Percentiles rank a stretch among this genome's conserved stretches.
Evolutionary conservation across 805 yeast genomes (phyloP).

Genomic region (Candida hungchunana): DNA sequence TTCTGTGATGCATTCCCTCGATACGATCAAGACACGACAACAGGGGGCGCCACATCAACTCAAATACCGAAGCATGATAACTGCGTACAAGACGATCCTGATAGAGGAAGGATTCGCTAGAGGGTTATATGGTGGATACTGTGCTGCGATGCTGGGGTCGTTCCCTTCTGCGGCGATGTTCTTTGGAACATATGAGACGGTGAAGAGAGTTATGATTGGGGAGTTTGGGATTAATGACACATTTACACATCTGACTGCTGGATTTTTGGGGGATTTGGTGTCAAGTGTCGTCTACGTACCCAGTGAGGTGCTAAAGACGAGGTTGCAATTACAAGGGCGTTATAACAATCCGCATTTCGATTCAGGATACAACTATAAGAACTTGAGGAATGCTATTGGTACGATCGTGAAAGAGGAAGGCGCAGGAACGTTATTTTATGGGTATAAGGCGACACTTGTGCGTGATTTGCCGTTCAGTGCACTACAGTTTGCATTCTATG

Average conservation of each 20-base stretch:
- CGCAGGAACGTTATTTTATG: slow-evolving; percentile 68
- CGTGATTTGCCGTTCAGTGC: slow-evolving; percentile 97
- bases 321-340: slow-evolving; percentile 89
- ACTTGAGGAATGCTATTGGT: slow-evolving; percentile 64
- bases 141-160: slow-evolving; percentile 89
- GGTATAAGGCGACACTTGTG: slow-evolving; percentile 89
- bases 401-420: slow-evolving; percentile 74
- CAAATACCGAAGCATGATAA: slow-evolving; percentile 70
- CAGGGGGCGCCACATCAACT: slow-evolving; percentile 78
- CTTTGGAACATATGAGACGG: slow-evolving; percentile 82
- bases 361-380: slow-evolving; percentile 83
- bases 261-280: slow-evolving; percentile 90
- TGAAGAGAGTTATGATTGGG: slow-evolving; percentile 67
- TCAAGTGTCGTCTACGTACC: slow-evolving; percentile 91
- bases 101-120: slow-evolving; percentile 77
- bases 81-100: slow-evolving; percentile 73
- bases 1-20: slow-evolving; percentile 89
- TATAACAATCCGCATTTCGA: slow-evolving; percentile 73
- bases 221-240: slow-evolving; percentile 72
- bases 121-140: slow-evolving; percentile 90
- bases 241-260: slow-evolving; percentile 73
- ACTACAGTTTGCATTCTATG: slow-evolving; percentile 93
- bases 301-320: slow-evolving; percentile 87
- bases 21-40: slow-evolving; percentile 94
- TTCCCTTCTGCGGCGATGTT: slow-evolving; percentile 94